Base-by-base conservation (phyloP, 331 rosid genomes). In the Quercus phellos region DNA sequence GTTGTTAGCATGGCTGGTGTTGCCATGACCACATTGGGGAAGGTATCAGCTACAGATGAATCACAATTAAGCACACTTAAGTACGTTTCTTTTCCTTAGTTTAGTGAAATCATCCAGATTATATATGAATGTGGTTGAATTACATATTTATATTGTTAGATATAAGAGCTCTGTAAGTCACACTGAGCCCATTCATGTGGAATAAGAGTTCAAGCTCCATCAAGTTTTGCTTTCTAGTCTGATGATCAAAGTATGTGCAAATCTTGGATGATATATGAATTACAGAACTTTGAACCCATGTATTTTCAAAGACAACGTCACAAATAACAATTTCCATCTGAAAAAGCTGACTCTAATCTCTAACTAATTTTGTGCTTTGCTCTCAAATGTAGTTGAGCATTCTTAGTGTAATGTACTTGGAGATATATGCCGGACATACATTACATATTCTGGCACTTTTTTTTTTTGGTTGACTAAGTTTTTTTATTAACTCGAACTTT, bases 1-100 rank as follows among this genome's bases (percentile, higher is more conserved):
- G 85, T 95, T 56, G 92, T 93, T 81, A 90, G 97, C 85, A 91
- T 95, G 93, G 90, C 97, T 2, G 99, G 99, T 74, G 99, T 95
- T 72, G 89, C 78, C 67, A 93, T 95, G 99, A 90, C 99, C 75
- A 90, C 99, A 55, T 43, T 95, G 56, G 99, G 99, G 46, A 93
- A 91, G 81, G 93, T 97, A 0, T 93, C 98, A 97, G 97, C 94
- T 27, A 24, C 97, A 10, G 99, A 95, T 83, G 99, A 95, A 6
- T 32, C 90, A 0, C 72, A 84, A 61, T 32, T 66, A 66, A 32
- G 70, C 50, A 30, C 12, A 32, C 24, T 21, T 30, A 30, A 6
- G 50, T 32, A 64, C 24, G 34, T 17, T 30, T 64, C 14, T 32
- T 32, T 64, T 32, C 70, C 50, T 29, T 64, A 17, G 35, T 64